phyloP scores from a whole-genome alignment of 768 basidiomycete genomes.

The Exsudoporus frostii region DNA sequence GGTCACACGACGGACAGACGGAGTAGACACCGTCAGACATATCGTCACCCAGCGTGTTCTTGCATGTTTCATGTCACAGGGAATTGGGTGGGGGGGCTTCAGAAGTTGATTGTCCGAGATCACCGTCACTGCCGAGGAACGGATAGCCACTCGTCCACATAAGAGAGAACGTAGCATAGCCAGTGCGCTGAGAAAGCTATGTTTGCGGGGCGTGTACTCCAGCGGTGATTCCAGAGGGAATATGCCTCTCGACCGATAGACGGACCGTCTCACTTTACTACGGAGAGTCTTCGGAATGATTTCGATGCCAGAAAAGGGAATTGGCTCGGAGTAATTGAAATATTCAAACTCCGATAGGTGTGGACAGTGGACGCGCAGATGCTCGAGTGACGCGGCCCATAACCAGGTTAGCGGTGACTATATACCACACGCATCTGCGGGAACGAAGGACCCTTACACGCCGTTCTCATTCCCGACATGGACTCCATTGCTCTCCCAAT shows the following conservation, averaged over 20 bases:
- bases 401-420: not conserved
- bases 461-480: not conserved
- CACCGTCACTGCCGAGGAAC: not conserved
- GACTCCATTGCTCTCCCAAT: constrained; percentile 35
- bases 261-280: no score
- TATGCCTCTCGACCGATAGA: no score
- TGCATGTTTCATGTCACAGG: not conserved
- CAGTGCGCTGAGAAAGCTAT: not conserved
- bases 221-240: no score
- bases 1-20: not conserved
- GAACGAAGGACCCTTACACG: not conserved
- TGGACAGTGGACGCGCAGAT: not conserved
- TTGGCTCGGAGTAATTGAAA: not conserved
- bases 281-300: not conserved
- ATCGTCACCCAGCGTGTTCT: not conserved
- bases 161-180: not conserved
- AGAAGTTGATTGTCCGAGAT: not conserved
- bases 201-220: not conserved
- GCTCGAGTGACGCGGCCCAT: not conserved
- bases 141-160: not conserved
- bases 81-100: not conserved
- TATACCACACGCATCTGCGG: not conserved
- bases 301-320: not conserved
- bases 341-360: not conserved
- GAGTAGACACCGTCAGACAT: not conserved